phyloP scores from a whole-genome alignment of 2,329 filamentous ascomycete genomes.

The Emergomyces africanus region DNA sequence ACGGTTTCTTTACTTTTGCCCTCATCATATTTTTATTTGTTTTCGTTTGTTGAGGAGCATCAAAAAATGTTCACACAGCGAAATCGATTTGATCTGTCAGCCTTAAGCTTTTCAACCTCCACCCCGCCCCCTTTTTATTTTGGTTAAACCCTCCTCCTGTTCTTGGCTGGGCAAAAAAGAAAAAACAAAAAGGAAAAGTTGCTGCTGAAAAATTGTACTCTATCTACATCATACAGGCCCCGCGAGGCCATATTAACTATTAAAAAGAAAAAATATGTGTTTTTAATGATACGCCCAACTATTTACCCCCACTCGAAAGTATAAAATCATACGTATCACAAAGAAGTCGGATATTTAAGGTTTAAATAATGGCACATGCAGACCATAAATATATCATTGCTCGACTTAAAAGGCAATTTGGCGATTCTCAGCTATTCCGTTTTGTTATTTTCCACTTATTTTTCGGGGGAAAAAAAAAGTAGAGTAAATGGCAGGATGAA shows the following conservation, averaged over 20 bases:
- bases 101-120: neutral
- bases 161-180: neutral
- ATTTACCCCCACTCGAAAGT: neutral
- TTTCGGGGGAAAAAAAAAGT: too few relatives aligned
- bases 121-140: neutral
- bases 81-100: neutral
- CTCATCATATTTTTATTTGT: neutral
- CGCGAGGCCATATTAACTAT: too few relatives aligned
- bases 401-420: too few relatives aligned
- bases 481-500: too few relatives aligned
- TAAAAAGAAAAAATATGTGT: too few relatives aligned
- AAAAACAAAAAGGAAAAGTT: too few relatives aligned
- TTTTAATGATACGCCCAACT: too few relatives aligned
- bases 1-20: neutral
- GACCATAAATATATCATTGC: too few relatives aligned
- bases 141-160: neutral
- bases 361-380: neutral
- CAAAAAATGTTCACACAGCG: neutral
- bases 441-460: too few relatives aligned
- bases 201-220: too few relatives aligned
- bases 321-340: neutral
- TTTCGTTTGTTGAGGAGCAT: neutral
- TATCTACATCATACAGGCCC: too few relatives aligned
- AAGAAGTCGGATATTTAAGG: neutral
- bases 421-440: too few relatives aligned